Evolutionary conservation across 2,329 filamentous ascomycete species (phyloP).

Genomic region (Fusarium phyllophilum): DNA sequence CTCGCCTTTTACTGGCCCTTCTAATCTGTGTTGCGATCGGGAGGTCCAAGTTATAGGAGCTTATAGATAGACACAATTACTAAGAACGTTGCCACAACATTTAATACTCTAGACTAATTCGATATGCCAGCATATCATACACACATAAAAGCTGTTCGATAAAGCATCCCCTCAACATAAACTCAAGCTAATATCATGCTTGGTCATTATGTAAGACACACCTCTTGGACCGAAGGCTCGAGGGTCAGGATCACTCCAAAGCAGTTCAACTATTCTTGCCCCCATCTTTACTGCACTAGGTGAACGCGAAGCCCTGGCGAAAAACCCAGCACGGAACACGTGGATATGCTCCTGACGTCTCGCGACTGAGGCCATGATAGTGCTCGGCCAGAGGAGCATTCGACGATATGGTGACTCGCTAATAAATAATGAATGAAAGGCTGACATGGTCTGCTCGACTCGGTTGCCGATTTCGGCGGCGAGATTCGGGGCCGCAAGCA

Average conservation of each 20-base stretch:
- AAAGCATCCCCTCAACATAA: not conserved
- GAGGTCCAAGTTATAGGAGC: fast-evolving
- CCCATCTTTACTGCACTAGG: slow-evolving; percentile 8
- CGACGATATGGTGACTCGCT: slow-evolving; percentile 1
- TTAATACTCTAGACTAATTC: fast-evolving
- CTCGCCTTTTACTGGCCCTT: fast-evolving
- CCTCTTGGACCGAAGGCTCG: slow-evolving; percentile 1
- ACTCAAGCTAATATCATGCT: slow-evolving; percentile 10
- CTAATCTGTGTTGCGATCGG: too few relatives aligned
- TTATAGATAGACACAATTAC: fast-evolving
- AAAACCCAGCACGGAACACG: not conserved
- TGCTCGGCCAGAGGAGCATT: slow-evolving; percentile 11
- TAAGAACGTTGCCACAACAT: not conserved
- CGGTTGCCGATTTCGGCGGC: not conserved
- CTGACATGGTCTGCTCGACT: not conserved
- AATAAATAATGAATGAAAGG: not conserved
- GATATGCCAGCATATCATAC: not conserved
- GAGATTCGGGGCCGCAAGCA: not conserved
- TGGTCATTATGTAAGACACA: slow-evolving; percentile 1
- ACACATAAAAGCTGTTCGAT: fast-evolving
- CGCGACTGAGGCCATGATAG: slow-evolving; percentile 5
- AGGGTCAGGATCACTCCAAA: slow-evolving; percentile 3
- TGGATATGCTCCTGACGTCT: not conserved
- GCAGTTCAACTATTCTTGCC: not conserved
- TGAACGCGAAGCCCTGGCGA: not conserved